Evolutionary conservation across 805 yeast species (phyloP).

Genomic region (Candida tallmaniae): DNA sequence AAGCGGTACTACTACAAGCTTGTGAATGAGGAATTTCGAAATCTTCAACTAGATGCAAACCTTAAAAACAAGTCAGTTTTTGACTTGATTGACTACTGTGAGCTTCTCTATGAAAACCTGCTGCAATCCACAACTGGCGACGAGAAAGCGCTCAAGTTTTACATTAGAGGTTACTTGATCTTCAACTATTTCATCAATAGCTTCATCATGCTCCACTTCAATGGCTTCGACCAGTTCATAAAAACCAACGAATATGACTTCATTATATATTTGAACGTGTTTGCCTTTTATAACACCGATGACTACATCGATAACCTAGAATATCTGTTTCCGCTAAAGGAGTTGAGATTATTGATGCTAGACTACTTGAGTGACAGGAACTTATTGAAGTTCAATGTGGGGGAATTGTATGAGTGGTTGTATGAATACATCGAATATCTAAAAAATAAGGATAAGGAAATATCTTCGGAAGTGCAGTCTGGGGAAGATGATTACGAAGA

Average conservation of each 20-base stretch:
- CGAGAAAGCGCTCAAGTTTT: conserved; percentile 18
- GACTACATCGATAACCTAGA: conserved; percentile 18
- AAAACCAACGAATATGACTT: conserved; percentile 34
- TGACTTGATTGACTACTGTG: conserved; percentile 40
- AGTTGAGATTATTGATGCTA: conserved; percentile 20
- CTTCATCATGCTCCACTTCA: conserved; percentile 38
- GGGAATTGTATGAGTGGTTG: conserved; percentile 34
- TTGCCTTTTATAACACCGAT: conserved; percentile 34
- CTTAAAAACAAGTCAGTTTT: conserved; percentile 30
- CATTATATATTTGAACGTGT: conserved; percentile 37
- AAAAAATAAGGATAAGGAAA: conserved; percentile 24
- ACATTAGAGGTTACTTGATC: conserved; percentile 35
- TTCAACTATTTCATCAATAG: conserved; percentile 41
- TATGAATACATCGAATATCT: conserved; percentile 35
- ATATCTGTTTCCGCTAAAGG: conserved; percentile 17
- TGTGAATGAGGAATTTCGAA: conserved; percentile 33
- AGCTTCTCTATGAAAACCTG: conserved; percentile 32
- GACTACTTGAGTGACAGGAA: conserved; percentile 26
- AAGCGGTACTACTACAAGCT: conserved; percentile 20
- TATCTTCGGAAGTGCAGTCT: no score
- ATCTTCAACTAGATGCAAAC: conserved; percentile 29
- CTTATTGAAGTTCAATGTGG: conserved; percentile 30
- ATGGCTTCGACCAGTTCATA: conserved; percentile 38
- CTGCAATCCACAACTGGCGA: conserved; percentile 9
- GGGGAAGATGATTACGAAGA: no score